A percentile compares a stretch with the other conserved stretches of the same genome.
Evolutionary conservation across 2,329 filamentous ascomycete species (phyloP).

Genomic region (Acrocalymma vagum): DNA sequence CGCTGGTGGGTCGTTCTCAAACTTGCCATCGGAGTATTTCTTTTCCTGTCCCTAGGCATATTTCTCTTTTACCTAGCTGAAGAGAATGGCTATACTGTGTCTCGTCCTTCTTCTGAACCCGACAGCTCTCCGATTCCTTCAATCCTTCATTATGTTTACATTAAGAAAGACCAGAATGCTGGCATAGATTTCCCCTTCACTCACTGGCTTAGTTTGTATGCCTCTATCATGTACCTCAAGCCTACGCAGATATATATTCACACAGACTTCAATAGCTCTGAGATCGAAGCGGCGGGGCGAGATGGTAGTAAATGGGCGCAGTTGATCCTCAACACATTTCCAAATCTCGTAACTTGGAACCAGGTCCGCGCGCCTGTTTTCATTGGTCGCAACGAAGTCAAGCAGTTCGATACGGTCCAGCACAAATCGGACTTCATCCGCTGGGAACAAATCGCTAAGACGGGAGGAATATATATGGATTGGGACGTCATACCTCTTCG

Average conservation of each 20-base stretch:
- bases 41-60: too few relatives aligned
- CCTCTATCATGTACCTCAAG: conserved; percentile 20
- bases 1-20: too few relatives aligned
- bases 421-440: conserved; percentile 32
- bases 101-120: too few relatives aligned
- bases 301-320: conserved; percentile 23
- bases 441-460: conserved; percentile 19
- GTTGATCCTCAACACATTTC: conserved; percentile 24
- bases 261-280: conserved; percentile 25
- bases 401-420: conserved; percentile 18
- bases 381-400: conserved; percentile 14
- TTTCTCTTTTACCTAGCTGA: too few relatives aligned
- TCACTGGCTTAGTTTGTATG: conserved; percentile 22
- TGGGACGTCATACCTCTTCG: conserved; percentile 24
- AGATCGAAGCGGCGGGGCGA: conserved; percentile 15
- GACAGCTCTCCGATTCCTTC: conserved; percentile 20
- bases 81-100: too few relatives aligned
- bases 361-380: conserved; percentile 14
- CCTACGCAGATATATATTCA: conserved; percentile 28
- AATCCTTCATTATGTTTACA: conserved; percentile 26
- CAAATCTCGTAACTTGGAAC: conserved; percentile 18
- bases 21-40: too few relatives aligned
- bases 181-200: conserved; percentile 17
- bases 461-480: conserved; percentile 28
- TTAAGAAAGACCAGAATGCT: conserved; percentile 20